A percentile compares a stretch with the other conserved stretches of the same genome.
phyloP scores from a whole-genome alignment of 352 stramenopile genomes.

The Pythium volutum region DNA sequence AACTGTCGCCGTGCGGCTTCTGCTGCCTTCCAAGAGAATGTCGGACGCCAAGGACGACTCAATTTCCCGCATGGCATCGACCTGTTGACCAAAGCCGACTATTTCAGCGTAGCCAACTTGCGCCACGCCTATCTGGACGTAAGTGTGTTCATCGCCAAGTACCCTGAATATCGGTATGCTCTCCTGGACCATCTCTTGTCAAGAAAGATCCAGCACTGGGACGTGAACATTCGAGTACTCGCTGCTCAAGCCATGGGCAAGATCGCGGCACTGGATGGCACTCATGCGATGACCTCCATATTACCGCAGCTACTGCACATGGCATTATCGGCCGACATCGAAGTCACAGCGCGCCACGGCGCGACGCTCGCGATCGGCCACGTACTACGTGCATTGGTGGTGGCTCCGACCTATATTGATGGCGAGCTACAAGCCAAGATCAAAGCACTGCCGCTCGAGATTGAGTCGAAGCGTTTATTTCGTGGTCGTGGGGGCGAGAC shows the following conservation, averaged over 20 bases:
- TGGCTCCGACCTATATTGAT: constrained; percentile 59
- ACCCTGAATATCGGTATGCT: constrained; percentile 81
- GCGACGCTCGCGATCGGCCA: constrained; percentile 90
- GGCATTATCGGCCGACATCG: constrained; percentile 79
- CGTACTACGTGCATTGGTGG: constrained; percentile 49
- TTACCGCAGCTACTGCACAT: constrained; percentile 83
- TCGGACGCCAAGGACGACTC: constrained; percentile 83
- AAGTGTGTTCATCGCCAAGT: constrained; percentile 89
- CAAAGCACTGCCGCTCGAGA: constrained; percentile 71
- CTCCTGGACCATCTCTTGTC: constrained; percentile 81
- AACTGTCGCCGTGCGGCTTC: constrained; percentile 97
- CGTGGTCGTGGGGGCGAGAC: constrained; percentile 95
- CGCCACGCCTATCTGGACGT: constrained; percentile 93
- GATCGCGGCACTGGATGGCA: constrained; percentile 82
- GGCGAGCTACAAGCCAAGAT: constrained; percentile 66
- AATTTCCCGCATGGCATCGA: constrained; percentile 98
- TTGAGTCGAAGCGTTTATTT: constrained; percentile 96
- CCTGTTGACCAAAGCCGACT: constrained; percentile 96
- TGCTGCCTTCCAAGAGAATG: constrained; percentile 96
- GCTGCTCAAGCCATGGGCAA: constrained; percentile 82
- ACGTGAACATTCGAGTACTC: constrained; percentile 90
- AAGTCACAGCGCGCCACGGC: constrained; percentile 93
- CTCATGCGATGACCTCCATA: constrained; percentile 63
- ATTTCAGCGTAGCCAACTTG: constrained; percentile 94
- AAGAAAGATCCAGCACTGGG: constrained; percentile 95